Base-by-base conservation (phyloP, 1,284 basidiomycete genomes). In the Omphalotus olearius region DNA sequence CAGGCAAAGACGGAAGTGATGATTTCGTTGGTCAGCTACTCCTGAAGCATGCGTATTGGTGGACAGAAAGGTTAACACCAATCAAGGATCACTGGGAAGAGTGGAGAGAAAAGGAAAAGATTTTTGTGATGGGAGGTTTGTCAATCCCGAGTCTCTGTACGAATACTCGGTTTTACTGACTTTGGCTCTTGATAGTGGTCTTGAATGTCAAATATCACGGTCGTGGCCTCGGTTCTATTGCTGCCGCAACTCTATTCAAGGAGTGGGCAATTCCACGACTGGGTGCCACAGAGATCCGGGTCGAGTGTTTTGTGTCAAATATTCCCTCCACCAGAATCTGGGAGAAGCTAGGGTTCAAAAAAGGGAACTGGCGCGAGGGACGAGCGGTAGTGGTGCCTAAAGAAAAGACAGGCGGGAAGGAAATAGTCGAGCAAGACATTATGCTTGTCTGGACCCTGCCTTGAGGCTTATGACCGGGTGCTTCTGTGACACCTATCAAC, bases 231-330 rank as follows among this genome's bases (percentile, higher is more conserved):
- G 58, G 52, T n/a, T 46, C 51, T 14, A 54, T 52, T 16, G 58
- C 54, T 14, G 47, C 53, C 14, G 14, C 23, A 25, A 30, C 50
- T 13, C 14, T 51, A 45, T 40, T 59, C 17, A 25, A 44, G 13
- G 36, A 59, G 2, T 59, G 52, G 49, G 58, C 50, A 11, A 37
- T 59, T 14, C 23, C 50, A 17, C 56, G 55, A 36, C 53, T 59
- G 41, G 56, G 58, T n/a, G 43, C 30, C 13, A 59, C 58, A 14
- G 58, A 59, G 49, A 45, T 59, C 3, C 47, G 38, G n/a, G 56
- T 56, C 6, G 17, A 47, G 28, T 46, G 44, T 14, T 45, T 54
- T 46, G 18, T 23, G 4, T 52, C 54, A 7, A 56, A 57, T 30
- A 4, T 47, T 3, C 47, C 35, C 2, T 56, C 52, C 6, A 49